Evolutionary conservation across 1,139 yeast genomes (phyloP).

Genomic region (Pichia sp.): DNA sequence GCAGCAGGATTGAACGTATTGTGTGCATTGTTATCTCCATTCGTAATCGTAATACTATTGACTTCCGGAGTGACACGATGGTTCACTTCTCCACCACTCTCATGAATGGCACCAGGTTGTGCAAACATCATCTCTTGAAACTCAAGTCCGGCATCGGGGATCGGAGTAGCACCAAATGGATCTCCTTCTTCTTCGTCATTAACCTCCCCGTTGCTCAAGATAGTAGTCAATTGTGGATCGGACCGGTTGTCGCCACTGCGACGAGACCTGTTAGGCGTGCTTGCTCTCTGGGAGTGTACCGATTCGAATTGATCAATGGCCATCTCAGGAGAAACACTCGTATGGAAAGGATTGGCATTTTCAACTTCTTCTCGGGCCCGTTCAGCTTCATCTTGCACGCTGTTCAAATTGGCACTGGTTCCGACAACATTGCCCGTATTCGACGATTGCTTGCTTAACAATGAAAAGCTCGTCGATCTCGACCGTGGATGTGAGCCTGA

Average conservation of each 20-base stretch:
- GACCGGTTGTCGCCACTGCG: neutral
- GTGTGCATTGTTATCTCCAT: slow-evolving; percentile 19
- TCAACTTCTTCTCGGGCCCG: slow-evolving; percentile 1
- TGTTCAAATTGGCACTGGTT: neutral
- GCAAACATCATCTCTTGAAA: too few species aligned
- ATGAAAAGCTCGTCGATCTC: too few species aligned
- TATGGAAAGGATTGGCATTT: slow-evolving; percentile 6
- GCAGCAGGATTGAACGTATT: slow-evolving; percentile 28
- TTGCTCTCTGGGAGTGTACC: neutral
- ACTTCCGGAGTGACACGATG: neutral
- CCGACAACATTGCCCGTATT: too few species aligned
- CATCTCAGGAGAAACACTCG: neutral
- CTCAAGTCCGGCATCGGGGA: too few species aligned
- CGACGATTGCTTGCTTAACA: too few species aligned
- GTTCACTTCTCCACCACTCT: too few species aligned
- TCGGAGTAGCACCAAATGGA: too few species aligned
- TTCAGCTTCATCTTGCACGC: neutral
- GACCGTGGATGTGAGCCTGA: slow-evolving; percentile 2
- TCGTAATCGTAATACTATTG: slow-evolving; percentile 7
- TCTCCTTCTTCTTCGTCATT: neutral
- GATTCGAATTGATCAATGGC: neutral
- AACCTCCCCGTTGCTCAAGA: neutral
- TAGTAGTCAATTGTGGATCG: slow-evolving; percentile 2
- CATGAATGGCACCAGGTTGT: too few species aligned
- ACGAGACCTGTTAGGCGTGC: neutral